Conservation (phyloP, 805 yeast species). For the Candida wancherniae region DNA sequence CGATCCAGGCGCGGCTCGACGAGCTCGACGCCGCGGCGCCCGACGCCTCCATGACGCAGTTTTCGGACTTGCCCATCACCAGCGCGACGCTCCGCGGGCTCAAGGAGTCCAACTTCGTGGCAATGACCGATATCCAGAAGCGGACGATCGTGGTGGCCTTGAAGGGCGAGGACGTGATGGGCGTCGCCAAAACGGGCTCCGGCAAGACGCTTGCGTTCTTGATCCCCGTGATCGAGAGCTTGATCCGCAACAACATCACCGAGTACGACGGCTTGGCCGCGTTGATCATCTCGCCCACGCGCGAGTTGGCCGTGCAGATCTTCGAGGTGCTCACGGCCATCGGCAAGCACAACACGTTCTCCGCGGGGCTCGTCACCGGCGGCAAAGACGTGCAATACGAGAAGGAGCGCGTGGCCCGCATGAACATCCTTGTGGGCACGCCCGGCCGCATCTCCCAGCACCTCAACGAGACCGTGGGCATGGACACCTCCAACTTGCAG, state of each 20-base stretch:
- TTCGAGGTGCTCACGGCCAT: slow-evolving; percentile 82
- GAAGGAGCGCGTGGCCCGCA: slow-evolving; percentile 68
- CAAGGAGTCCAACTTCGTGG: slow-evolving; percentile 69
- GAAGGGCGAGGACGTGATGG: slow-evolving; percentile 74
- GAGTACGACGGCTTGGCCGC: slow-evolving; percentile 89
- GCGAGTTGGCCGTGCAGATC: slow-evolving; percentile 87
- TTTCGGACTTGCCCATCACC: slow-evolving; percentile 71
- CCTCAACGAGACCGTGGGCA: slow-evolving; percentile 81
- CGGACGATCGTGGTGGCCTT: slow-evolving; percentile 71
- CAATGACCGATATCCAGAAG: slow-evolving; percentile 82
- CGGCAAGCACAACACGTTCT: slow-evolving; percentile 68
- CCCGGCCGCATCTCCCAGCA: slow-evolving; percentile 91
- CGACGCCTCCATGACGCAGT: slow-evolving; percentile 3
- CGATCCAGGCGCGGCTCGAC: slow-evolving; percentile 47
- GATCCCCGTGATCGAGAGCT: slow-evolving; percentile 70
- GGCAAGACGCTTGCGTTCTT: slow-evolving; percentile 88
- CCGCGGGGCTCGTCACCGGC: slow-evolving; percentile 91
- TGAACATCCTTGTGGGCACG: slow-evolving; percentile 83
- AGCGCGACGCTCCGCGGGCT: slow-evolving; percentile 63
- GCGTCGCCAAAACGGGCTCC: slow-evolving; percentile 86
- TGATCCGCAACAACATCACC: slow-evolving; percentile 68
- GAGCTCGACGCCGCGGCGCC: slow-evolving; percentile 41
- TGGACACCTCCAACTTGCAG: slow-evolving; percentile 71
- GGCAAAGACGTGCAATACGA: slow-evolving; percentile 86
- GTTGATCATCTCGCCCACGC: slow-evolving; percentile 81